Base-by-base conservation (phyloP, 371 early-diverging fungal species). In the Smittium culicis region DNA sequence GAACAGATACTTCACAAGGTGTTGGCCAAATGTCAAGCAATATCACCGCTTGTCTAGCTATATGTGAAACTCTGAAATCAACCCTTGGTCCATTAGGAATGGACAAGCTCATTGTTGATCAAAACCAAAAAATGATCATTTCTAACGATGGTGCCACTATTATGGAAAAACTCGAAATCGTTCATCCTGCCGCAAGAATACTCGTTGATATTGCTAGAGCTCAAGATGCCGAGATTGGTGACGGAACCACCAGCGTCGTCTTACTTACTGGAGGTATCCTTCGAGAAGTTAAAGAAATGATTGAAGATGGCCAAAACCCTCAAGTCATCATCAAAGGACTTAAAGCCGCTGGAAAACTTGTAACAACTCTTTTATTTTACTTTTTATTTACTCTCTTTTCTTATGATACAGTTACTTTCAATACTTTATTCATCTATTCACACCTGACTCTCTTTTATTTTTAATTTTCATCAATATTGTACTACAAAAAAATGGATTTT, bases 111-210 rank as follows among this genome's bases (percentile, higher is more conserved):
- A 98, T 99, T 76, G 96, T 99, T 35, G 93, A 94, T 73, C 82
- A 81, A 61, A 86, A 90, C 76, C 92, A 92, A 86, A 81, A 66
- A 67, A 97, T 99, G 56, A 94, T 96, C 27, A 99, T 99, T 72
- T 98, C 99, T 28, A 99, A 99, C 77, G 99, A 99, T 84, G 99
- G 99, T 33, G 99, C 99, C 1, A 99, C 99, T 1, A 99, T 99
- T 76, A 85, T 99, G 69, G 86, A 89, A 68, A 87, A 96, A 65
- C 84, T 99, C 66, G 94, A 98, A 72, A 93, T 98, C 5, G 96
- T 95, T 74, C 99, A 99, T 78, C 99, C 99, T 25, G 96, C 98
- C 8, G 98, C 93, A 35, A 89, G 88, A 72, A 93, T 99, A 17
- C 81, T 99, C 17, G 98, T 98, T 28, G 99, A 99, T 79, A 85